Evolutionary conservation across 2,329 filamentous ascomycete genomes (phyloP), one percentile per base, ranked within the genome.

Genomic region (Colletotrichum lini): DNA sequence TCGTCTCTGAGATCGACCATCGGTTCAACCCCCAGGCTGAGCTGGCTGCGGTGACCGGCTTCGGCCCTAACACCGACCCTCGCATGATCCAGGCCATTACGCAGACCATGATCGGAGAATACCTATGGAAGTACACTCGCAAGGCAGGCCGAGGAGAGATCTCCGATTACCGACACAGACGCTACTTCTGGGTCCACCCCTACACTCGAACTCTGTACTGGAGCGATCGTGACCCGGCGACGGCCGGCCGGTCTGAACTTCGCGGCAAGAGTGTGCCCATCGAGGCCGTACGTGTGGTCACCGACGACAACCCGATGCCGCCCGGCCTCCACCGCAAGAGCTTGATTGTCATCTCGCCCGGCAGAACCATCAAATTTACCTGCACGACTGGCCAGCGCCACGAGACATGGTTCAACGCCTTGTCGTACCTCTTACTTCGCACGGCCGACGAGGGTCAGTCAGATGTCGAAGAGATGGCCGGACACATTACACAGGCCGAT

Each of bases 71-170:
- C 73, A 97, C 95, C 6, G 96, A 99, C 83, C 96, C 96, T 73
- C 93, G 96, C 76, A 98, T 99, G 95, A 98, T 99, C 76, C 95
- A 98, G 84, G 96, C 96, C 59, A 98, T 99, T 75, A 99, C 96
- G 2, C 96, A 99, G 82, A 98, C 96, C 21, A 99, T 99, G 96
- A 98, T 99, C 78, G 96, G 96, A 67, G 96, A 99, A 81, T 98
- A 96, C 81, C 87, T 99, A 50, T 99, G 96, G 96, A 99, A 99
- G 81, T 99, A 99, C 82, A 99, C 96, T 0, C 93, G 96, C 77
- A 98, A 96, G 84, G 88, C 95, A 71, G 95, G 95, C n/a, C 92
- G 96, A 30, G 93, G 91, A 65, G 93, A 95, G 73, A 91, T 97
- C 82, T 98, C 95, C 0, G 93, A 92, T 76, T 97, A 95, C 67